Evolutionary conservation across 352 stramenopile species (phyloP).

Genomic region (Globisporangium camurandrum): DNA sequence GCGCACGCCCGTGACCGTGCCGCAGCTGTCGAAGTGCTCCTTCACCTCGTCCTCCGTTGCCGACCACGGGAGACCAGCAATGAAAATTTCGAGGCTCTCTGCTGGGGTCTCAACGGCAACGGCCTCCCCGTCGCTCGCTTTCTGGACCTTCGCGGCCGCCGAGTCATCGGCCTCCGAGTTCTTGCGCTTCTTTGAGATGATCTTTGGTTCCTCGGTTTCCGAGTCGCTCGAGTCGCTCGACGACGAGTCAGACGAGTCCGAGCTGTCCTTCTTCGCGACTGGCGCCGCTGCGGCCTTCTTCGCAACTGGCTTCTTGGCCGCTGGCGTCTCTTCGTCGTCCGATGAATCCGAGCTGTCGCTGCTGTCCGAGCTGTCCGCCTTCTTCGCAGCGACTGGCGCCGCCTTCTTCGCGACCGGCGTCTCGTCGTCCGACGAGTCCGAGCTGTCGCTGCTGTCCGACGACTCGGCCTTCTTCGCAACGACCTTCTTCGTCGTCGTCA

Average conservation of each 20-base stretch:
- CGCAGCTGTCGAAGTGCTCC: slow-evolving; percentile 92
- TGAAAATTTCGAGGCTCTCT: slow-evolving; percentile 72
- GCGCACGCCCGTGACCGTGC: slow-evolving; percentile 77
- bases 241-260: slow-evolving; percentile 17
- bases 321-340: slow-evolving; percentile 51
- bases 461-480: slow-evolving; percentile 10
- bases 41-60: slow-evolving; percentile 91
- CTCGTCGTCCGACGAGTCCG: slow-evolving; percentile 29
- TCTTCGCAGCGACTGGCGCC: slow-evolving; percentile 18
- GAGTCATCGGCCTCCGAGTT: slow-evolving; percentile 63
- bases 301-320: slow-evolving; percentile 15
- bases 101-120: slow-evolving; percentile 40
- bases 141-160: slow-evolving; percentile 59
- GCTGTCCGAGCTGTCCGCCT: slow-evolving; percentile 18
- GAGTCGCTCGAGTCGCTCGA: slow-evolving; percentile 11
- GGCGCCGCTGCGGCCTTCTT: slow-evolving; percentile 17
- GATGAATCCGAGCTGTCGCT: slow-evolving; percentile 32
- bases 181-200: slow-evolving; percentile 82
- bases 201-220: slow-evolving; percentile 46
- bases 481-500: too few relatives aligned
- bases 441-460: slow-evolving; percentile 16
- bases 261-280: slow-evolving; percentile 31
- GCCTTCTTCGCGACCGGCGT: slow-evolving; percentile 23
- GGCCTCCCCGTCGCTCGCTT: slow-evolving; percentile 61
- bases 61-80: slow-evolving; percentile 94